Base-by-base conservation (phyloP, 2,329 filamentous ascomycete species). In the Exophiala sp. region DNA sequence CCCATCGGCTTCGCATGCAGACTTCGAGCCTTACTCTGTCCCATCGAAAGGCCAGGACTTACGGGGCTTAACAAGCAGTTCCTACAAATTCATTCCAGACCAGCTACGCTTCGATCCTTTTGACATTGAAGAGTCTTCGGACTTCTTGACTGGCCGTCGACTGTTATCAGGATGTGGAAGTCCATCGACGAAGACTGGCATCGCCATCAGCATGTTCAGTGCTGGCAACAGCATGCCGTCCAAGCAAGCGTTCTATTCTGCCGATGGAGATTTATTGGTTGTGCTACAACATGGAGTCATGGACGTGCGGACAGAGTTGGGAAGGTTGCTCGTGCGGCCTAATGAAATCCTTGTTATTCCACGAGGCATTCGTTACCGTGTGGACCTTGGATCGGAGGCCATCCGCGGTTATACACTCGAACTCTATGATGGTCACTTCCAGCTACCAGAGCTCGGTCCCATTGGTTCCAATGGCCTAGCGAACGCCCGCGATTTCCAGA, bases 271-370 rank as follows among this genome's bases (percentile, higher is more conserved):
- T 65, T 77, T 85, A 56, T 71, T 87, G 48, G 84, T 88, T 43
- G 76, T 87, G 2, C 82, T 80, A 0, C 85, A 88, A 55, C 78
- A 84, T 59, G 85, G 85, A 10, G 73, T 78, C 0, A 73, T 88
- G 1, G 81, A 87, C 60, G 83, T 88, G 42, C 83, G 85, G 64
- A 88, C 85, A 2, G 85, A 88, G 64, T 77, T 87, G 12, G 85
- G 85, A 3, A 76, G 75, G 21, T 66, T 87, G 0, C 77, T 84
- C 47, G 83, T 87, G 4, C 81, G 84, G 3, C 85, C 84, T 0
- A 84, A 84, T n/a, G 85, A 88, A 65, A 80, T 88, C 32, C 79
- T 76, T 46, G 78, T 88, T 12, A 83, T 88, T 18, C 85, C 82
- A 18, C 78, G 83, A 10, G 85, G 85, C n/a, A 75, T 86, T 42